These are phyloP conservation scores for Rosa multiflora DNA, from an alignment of 306 rosid genomes.

Conservation along the genomic window DNA sequence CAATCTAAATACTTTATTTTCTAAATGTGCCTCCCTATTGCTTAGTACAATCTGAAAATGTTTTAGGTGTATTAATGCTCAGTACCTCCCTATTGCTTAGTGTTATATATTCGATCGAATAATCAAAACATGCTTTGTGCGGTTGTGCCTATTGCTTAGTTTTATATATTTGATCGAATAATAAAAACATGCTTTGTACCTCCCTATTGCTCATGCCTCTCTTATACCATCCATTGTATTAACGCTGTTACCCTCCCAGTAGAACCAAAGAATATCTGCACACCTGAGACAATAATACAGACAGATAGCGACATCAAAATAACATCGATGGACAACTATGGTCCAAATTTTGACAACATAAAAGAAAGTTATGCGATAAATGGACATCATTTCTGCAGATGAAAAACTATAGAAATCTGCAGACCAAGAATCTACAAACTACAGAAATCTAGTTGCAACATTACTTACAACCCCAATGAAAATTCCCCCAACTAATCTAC, in stretches of 20 bases:
- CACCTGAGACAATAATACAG: conserved; percentile 37
- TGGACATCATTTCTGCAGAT: conserved; percentile 1
- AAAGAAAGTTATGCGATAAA: not conserved
- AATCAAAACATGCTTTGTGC: too few species aligned
- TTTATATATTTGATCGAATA: too few species aligned
- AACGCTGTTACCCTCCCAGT: conserved; percentile 57
- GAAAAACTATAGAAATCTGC: not conserved
- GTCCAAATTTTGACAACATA: not conserved
- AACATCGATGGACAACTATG: not conserved
- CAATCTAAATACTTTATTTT: too few species aligned
- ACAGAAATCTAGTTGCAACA: not conserved
- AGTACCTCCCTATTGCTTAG: too few species aligned
- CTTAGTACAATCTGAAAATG: too few species aligned
- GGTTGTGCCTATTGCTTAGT: too few species aligned
- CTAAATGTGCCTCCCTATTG: too few species aligned
- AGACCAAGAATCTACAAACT: not conserved
- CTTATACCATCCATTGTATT: conserved; percentile 51
- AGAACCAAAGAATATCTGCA: conserved; percentile 60
- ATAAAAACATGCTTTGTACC: too few species aligned
- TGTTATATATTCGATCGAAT: too few species aligned
- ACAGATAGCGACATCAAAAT: not conserved
- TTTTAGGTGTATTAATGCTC: too few species aligned
- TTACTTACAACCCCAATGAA: not conserved
- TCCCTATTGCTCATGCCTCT: conserved; percentile 49
- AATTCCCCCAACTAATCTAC: conserved; percentile 5